phyloP scores from a whole-genome alignment of 2,329 filamentous ascomycete genomes.

The Cercospora sesami region DNA sequence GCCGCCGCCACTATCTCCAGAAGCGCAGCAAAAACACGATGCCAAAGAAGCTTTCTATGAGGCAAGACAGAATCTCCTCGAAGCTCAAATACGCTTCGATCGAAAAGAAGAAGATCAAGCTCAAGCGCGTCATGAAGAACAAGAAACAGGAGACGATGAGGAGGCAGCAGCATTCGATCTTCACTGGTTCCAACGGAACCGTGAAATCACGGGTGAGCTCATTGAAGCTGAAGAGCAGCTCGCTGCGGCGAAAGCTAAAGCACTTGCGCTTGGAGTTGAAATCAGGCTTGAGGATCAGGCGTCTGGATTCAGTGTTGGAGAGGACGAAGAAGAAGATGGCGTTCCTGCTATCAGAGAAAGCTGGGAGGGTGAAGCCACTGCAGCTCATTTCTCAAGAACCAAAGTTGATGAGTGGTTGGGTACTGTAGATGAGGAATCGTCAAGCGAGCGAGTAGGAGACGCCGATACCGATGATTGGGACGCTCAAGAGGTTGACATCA shows the following conservation, averaged over 20 bases:
- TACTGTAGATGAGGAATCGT: neutral
- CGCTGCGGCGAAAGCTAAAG: constrained; percentile 10
- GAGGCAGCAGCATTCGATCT: constrained; percentile 16
- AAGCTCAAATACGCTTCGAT: constrained; percentile 1
- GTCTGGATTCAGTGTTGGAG: neutral
- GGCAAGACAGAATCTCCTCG: neutral
- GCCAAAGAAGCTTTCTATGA: constrained; percentile 3
- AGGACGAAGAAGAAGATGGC: neutral
- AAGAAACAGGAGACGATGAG: neutral
- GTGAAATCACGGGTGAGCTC: constrained; percentile 13
- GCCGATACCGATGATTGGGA: neutral
- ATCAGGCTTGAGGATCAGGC: neutral
- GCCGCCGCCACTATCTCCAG: neutral
- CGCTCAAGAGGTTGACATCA: neutral
- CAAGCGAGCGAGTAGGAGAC: neutral
- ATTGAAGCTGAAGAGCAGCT: constrained; percentile 23
- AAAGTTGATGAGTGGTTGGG: neutral
- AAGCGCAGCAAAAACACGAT: neutral
- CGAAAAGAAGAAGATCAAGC: neutral
- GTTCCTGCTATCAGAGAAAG: neutral
- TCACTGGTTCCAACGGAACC: constrained; percentile 16
- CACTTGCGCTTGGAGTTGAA: constrained; percentile 11
- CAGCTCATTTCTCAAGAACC: neutral
- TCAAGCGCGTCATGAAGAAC: neutral
- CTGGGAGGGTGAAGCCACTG: neutral